phyloP scores from a whole-genome alignment of 805 yeast species.

The Monosporozyma yasuniensis region DNA sequence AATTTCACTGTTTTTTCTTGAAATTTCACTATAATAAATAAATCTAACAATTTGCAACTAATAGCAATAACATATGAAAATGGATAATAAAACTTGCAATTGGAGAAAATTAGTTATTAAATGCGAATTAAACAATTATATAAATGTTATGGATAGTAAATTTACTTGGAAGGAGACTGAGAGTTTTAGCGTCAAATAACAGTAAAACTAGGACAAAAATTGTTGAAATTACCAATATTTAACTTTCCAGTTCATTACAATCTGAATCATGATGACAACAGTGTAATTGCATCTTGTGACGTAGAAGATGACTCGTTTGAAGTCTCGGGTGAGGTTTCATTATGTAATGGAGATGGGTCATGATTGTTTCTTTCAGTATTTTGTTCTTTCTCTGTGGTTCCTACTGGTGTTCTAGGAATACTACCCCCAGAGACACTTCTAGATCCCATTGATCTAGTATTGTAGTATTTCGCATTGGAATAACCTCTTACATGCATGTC shows the following conservation, averaged over 20 bases:
- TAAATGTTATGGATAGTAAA: not conserved
- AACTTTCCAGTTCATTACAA: too few relatives aligned
- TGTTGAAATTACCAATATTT: too few relatives aligned
- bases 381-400: not conserved
- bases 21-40: not conserved
- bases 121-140: too few relatives aligned
- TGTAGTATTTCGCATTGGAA: not conserved
- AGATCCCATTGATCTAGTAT: not conserved
- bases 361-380: not conserved
- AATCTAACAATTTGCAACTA: not conserved
- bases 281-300: not conserved
- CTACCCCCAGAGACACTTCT: not conserved
- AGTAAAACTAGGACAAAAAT: too few relatives aligned
- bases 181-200: too few relatives aligned
- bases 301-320: not conserved
- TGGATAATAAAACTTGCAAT: too few relatives aligned
- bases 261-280: not conserved
- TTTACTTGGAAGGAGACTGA: too few relatives aligned
- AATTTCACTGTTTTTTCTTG: not conserved
- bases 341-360: not conserved
- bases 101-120: too few relatives aligned
- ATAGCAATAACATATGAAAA: not conserved
- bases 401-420: not conserved
- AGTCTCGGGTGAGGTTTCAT: not conserved
- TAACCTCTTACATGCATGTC: not conserved